Evolutionary conservation across 164 flowering plant genomes (phyloP), one percentile per base, ranked within the genome.

Genomic region (Houttuynia cordata): DNA sequence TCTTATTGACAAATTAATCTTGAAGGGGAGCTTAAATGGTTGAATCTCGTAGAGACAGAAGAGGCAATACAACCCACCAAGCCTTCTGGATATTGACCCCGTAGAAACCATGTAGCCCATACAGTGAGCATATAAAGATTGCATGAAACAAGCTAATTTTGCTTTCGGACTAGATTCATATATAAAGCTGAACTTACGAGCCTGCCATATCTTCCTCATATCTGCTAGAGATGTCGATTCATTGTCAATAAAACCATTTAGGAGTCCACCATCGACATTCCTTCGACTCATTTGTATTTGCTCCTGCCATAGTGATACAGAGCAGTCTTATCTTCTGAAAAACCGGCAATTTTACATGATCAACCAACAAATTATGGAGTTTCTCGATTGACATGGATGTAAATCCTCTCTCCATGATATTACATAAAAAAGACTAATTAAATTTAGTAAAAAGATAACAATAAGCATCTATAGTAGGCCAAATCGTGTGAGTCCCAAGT

Each of bases 11-110:
- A 90, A 22, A 74, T 86, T 90, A 49, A 93, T 80, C 61, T 63
- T 77, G 74, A 72, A 87, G 66, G 86, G 85, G 54, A 96, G 92
- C 68, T 81, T 84, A 69, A 86, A 87, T 22, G 96, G 97, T 60
- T 90, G 98, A 68, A 84, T 86, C 76, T 90, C 94, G 62, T 83
- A 75, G 13, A 93, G 87, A 73, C 94, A 90, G 72, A 84, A 93
- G 24, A 90, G 86, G 74, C 92, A 88, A 68, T 85, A 93, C 4
- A 93, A 78, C 17, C 89, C 97, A 57, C 95, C 99, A 56, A 93
- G 60, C 76, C 88, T 85, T 45, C 70, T 75, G 10, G 89, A 83
- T 30, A 93, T 64, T 66, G 91, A 76, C 60, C 51, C 72, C 60
- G 65, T 24, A 57, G 79, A 65, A 39, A 70, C 57, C 80, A 93